These are phyloP conservation scores for Murraya koenigii DNA, from an alignment of 345 rosid species.

Conservation along the genomic window DNA sequence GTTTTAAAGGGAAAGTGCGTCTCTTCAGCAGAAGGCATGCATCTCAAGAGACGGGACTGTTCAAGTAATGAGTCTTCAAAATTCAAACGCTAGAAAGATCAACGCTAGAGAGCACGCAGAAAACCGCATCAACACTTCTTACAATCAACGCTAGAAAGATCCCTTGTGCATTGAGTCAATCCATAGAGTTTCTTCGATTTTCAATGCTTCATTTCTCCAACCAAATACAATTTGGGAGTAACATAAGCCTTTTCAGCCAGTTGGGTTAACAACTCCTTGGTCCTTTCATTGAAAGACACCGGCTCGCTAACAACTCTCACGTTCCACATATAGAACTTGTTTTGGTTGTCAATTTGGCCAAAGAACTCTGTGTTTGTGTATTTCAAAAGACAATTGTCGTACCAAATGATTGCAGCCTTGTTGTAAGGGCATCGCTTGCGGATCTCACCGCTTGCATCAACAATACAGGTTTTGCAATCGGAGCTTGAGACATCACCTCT, in stretches of 20 bases:
- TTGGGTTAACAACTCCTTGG: conserved; percentile 26
- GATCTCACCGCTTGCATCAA: conserved; percentile 24
- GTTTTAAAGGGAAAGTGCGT: no score
- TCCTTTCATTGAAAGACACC: conserved; percentile 23
- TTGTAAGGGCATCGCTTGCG: conserved; percentile 31
- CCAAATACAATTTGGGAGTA: conserved; percentile 23
- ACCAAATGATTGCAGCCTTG: conserved; percentile 46
- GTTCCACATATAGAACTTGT: conserved; percentile 43
- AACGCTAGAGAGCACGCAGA: no score
- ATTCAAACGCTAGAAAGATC: no score
- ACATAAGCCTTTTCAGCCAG: conserved; percentile 20
- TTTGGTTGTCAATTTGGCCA: conserved; percentile 34
- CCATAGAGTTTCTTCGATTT: conserved; percentile 32
- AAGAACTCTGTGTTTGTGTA: conserved; percentile 36
- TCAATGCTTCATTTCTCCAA: conserved; percentile 19
- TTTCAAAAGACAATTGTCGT: conserved; percentile 40
- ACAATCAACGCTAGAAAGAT: conserved; percentile 17
- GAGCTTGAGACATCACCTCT: conserved; percentile 32
- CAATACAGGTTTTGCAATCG: conserved; percentile 40
- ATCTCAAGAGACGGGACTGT: no score
- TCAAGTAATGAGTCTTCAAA: no score
- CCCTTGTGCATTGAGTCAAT: conserved; percentile 41
- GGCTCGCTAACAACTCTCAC: conserved; percentile 22
- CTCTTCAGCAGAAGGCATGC: no score
- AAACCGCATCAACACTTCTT: no score